Evolutionary conservation across 192 early-diverging fungal genomes (phyloP).

Genomic region (Umbelopsis ramanniana): DNA sequence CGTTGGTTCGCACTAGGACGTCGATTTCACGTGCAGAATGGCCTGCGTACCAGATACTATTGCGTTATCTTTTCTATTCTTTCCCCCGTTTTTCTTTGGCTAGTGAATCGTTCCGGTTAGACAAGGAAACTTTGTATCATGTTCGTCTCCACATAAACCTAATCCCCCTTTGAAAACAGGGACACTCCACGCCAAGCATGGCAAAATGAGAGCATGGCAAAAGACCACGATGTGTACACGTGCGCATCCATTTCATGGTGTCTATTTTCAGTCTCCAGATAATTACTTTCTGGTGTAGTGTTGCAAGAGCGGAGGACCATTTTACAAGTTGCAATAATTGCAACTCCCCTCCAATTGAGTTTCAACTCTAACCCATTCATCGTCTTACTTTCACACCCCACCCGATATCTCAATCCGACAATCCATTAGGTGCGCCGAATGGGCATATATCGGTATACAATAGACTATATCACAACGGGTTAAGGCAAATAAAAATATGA

Average conservation of each 20-base stretch:
- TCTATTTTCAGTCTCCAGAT: too few relatives aligned
- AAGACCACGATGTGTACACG: not conserved
- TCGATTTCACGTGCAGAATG: too few relatives aligned
- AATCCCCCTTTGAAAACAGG: not conserved
- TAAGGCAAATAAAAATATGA: too few relatives aligned
- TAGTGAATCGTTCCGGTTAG: not conserved
- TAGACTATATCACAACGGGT: not conserved
- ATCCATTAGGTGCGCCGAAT: not conserved
- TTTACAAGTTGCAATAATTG: conserved; percentile 10
- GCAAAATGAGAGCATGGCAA: not conserved
- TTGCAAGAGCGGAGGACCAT: not conserved
- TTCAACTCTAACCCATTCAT: not conserved
- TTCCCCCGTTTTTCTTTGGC: too few relatives aligned
- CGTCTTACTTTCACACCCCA: conserved; percentile 12
- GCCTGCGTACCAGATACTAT: too few relatives aligned
- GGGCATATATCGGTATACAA: not conserved
- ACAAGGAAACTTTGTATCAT: not conserved
- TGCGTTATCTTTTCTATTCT: too few relatives aligned
- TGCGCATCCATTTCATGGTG: not conserved
- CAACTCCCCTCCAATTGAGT: conserved; percentile 4
- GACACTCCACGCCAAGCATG: too few relatives aligned
- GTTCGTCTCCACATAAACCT: not conserved
- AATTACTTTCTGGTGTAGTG: too few relatives aligned
- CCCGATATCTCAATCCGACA: not conserved
- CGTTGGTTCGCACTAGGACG: too few relatives aligned